Evolutionary conservation across 176 grass and related monocot species (phyloP), one percentile per base, ranked within the genome.

Genomic region (Coix lacrymajobi): DNA sequence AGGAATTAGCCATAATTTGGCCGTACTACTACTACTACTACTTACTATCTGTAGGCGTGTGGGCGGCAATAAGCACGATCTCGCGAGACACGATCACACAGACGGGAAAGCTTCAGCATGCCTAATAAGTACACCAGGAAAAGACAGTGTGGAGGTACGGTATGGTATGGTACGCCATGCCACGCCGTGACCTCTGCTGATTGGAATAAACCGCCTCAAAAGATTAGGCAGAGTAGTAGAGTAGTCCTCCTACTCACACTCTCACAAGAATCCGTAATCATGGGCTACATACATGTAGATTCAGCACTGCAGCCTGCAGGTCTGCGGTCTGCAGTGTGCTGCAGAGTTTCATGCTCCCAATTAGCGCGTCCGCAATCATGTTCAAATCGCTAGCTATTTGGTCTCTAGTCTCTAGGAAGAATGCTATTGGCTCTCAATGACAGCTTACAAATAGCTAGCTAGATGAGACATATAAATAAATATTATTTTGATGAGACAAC

Each of bases 51-150:
- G n/a, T n/a, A 79, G 44, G 78, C 38, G 13, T 49, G 60, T 58
- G 16, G 39, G n/a, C 14, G 39, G 67, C 54, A 74, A 67, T 65
- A 73, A 71, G 77, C 57, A 66, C 54, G 32, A 66, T 72, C 52
- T 22, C 26, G 44, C 46, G 45, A 36, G 25, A 63, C 19, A 24
- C 37, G 69, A 73, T 68, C 67, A 26, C 67, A 45, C 12, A 25
- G 77, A 32, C 63, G 16, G 7, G 24, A 46, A 63, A 72, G 48
- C 43, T 65, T 48, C 1, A 25, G 45, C 29, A 85, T 83, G 87
- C 73, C 25, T 84, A 81, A 44, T 49, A 80, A 75, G 71, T 83
- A 48, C 79, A 64, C 44, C 69, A 43, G 33, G 34, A 92, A 66
- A 82, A 85, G 71, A 88, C 81, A 62, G 66, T 79, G 51, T 71